Conservation (phyloP, 106 monocot genomes). For the Ottelia alismoides region DNA sequence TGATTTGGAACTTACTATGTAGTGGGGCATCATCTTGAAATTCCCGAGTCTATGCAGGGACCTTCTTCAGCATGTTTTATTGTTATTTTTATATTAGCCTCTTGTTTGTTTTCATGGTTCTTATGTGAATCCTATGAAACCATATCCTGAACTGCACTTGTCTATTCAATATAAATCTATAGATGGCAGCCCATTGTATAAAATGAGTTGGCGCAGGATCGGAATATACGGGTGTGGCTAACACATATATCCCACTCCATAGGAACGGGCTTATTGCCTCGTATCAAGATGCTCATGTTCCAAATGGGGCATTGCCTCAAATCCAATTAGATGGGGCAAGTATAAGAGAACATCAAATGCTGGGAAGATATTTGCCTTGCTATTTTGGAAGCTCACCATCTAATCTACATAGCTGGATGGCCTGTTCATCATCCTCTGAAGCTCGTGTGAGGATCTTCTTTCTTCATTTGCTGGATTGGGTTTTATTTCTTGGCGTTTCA, state of each 20-base stretch:
- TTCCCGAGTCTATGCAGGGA: too few relatives aligned
- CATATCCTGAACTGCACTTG: constrained; percentile 42
- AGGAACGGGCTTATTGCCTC: constrained; percentile 36
- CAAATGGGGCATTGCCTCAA: constrained; percentile 26
- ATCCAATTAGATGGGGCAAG: constrained; percentile 31
- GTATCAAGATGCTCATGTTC: constrained; percentile 73
- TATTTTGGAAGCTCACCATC: constrained; percentile 45
- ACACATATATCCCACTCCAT: constrained; percentile 45
- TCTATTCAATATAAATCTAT: constrained; percentile 41
- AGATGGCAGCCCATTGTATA: constrained; percentile 29
- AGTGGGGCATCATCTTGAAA: too few relatives aligned
- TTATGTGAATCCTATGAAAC: constrained; percentile 18
- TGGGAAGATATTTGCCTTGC: constrained; percentile 72
- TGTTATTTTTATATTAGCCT: too few relatives aligned
- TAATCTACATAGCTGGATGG: constrained; percentile 66
- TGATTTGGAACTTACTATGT: too few relatives aligned
- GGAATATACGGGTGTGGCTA: constrained; percentile 35
- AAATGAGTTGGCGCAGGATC: constrained; percentile 45
- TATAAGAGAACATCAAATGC: constrained; percentile 38
- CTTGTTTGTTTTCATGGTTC: constrained; percentile 31
- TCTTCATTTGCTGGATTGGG: too few relatives aligned
- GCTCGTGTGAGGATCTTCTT: constrained; percentile 45
- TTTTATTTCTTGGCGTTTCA: too few relatives aligned
- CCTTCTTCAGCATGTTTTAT: too few relatives aligned
- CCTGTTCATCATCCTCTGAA: constrained; percentile 40